These are phyloP conservation scores for Brasilioporus rufonigricans DNA, from an alignment of 768 basidiomycete genomes.

Conservation along the genomic window DNA sequence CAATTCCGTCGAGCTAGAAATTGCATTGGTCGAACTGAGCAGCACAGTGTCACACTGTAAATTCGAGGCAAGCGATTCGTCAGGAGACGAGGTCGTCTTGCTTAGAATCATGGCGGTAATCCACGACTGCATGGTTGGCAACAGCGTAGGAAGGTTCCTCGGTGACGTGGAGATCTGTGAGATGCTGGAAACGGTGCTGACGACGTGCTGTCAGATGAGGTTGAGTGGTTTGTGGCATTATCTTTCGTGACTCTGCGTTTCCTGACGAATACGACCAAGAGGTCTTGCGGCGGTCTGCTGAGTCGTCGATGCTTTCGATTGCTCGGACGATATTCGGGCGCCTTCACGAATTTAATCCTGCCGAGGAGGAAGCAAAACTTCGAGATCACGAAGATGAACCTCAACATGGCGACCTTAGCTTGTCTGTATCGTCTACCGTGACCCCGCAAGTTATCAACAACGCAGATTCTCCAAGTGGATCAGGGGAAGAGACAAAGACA, in stretches of 20 bases:
- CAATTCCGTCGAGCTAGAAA: slow-evolving; percentile 53
- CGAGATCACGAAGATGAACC: slow-evolving; percentile 47
- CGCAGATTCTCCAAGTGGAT: slow-evolving; percentile 5
- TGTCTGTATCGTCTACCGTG: slow-evolving; percentile 50
- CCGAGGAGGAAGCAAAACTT: slow-evolving; percentile 66
- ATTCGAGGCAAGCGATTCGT: slow-evolving; percentile 95
- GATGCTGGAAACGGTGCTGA: slow-evolving; percentile 96
- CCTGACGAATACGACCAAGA: slow-evolving; percentile 46
- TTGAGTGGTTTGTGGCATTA: slow-evolving; percentile 70
- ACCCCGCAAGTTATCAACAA: slow-evolving; percentile 16
- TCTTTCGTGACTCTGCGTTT: slow-evolving; percentile 3
- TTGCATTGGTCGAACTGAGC: slow-evolving; percentile 79
- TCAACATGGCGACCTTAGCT: slow-evolving; percentile 54
- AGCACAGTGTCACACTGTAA: slow-evolving; percentile 93
- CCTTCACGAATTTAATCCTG: slow-evolving; percentile 64
- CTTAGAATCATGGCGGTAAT: slow-evolving; percentile 90
- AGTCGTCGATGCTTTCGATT: slow-evolving; percentile 85
- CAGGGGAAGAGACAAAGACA: slow-evolving; percentile 10
- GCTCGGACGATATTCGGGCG: slow-evolving; percentile 80
- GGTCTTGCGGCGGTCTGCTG: slow-evolving; percentile 82
- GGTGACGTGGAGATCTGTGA: slow-evolving; percentile 96
- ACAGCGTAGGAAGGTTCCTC: slow-evolving; percentile 60
- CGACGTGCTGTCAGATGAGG: slow-evolving; percentile 95
- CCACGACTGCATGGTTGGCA: slow-evolving; percentile 72
- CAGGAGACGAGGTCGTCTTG: slow-evolving; percentile 96